Base-by-base conservation (phyloP, 1,139 yeast species). In the Hansenula anomala region DNA sequence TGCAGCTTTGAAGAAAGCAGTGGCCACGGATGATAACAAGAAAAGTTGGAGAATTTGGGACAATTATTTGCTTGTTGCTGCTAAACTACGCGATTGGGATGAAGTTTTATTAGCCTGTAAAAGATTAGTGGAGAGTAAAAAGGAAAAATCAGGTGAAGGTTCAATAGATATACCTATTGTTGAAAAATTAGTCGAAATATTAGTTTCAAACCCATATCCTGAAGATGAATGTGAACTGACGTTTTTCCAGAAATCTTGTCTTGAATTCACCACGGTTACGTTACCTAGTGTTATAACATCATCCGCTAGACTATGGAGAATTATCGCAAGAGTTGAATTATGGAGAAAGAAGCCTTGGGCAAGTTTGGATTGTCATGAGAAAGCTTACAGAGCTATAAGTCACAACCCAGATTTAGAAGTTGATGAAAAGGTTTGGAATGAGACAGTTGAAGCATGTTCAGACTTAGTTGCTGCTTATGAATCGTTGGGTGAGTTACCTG, bases 301-400 rank as follows among this genome's bases (percentile, higher is more conserved):
- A 13, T 80, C 83, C 37, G 74, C 92, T 0, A 72, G 88, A 54
- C 68, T 87, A 39, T 92, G 97, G 96, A 76, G 88, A 56, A 62
- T 87, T 12, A 82, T 88, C 14, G 86, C 96, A 4, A 75, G 77
- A 49, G 96, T 89, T 11, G 90, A 89, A 54, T 58, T 86, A 19
- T 92, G 98, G 97, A 75, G 95, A 52, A 71, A 73, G 38, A 76
- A 74, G 49, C 96, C 96, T 16, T 88, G 97, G 96, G 75, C 76
- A 4, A 86, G 96, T 0, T 67, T 94, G 41, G 95, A 84, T 28
- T 80, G 89, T 51, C 82, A 84, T 48, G 97, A 89, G 54, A 87
- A 84, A 60, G 96, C 96, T 0, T 88, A 77, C 58, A 73, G 97
- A 49, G 84, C 92, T 0, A 61, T 77, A 20, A 64, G 80, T 2